A percentile compares a stretch with the other conserved stretches of the same genome.
phyloP scores from a whole-genome alignment of 345 rosid genomes.

The Moringa oleifera region DNA sequence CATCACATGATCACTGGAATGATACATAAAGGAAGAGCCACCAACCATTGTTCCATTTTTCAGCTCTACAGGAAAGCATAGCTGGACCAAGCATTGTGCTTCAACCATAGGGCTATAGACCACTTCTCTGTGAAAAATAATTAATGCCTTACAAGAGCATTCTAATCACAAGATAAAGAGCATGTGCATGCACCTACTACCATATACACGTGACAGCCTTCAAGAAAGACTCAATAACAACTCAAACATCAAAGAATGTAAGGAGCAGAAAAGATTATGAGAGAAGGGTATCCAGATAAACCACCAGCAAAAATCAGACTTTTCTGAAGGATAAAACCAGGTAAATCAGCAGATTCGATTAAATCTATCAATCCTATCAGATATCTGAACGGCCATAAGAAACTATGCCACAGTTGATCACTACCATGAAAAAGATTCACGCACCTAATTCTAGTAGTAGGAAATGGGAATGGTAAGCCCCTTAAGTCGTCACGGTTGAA shows the following conservation, averaged over 20 bases:
- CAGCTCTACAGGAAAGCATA: conserved; percentile 86
- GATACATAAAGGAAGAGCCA: conserved; percentile 16
- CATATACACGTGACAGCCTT: neutral
- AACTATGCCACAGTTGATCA: neutral
- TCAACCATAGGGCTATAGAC: conserved; percentile 88
- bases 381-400: neutral
- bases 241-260: neutral
- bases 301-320: neutral
- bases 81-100: conserved; percentile 87
- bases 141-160: conserved; percentile 18
- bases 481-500: conserved; percentile 68
- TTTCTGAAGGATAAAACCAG: neutral
- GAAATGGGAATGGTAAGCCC: conserved; percentile 81
- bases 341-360: neutral
- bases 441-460: conserved; percentile 59
- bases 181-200: neutral
- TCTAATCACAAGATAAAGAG: neutral
- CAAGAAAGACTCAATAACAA: neutral
- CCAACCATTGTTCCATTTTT: conserved; percentile 76
- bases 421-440: neutral
- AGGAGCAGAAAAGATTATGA: neutral
- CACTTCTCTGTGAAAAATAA: conserved; percentile 57
- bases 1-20: conserved; percentile 4
- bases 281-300: neutral
- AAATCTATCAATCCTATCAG: neutral